These are phyloP conservation scores for Candida glaebosa DNA, from an alignment of 805 yeast species.

Conservation along the genomic window DNA sequence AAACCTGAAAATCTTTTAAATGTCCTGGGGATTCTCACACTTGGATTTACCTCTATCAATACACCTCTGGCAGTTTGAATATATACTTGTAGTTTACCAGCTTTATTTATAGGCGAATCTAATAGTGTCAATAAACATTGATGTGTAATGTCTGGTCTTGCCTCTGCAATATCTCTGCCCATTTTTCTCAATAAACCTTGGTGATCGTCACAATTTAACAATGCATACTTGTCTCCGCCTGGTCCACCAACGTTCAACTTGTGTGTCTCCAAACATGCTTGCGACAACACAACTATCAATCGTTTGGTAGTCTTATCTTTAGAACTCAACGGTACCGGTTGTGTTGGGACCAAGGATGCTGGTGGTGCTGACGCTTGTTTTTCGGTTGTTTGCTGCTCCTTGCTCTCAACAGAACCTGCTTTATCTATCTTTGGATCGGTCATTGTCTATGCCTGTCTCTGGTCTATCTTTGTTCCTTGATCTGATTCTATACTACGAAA, in stretches of 20 bases:
- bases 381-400: background rate
- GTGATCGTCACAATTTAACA: slow-evolving; percentile 96
- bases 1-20: slow-evolving; percentile 96
- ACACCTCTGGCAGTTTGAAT: slow-evolving; percentile 95
- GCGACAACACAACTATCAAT: slow-evolving; percentile 89
- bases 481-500: background rate
- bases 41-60: slow-evolving; percentile 91
- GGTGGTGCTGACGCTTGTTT: slow-evolving; percentile 24
- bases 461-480: background rate
- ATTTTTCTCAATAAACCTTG: slow-evolving; percentile 92
- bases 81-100: slow-evolving; percentile 94
- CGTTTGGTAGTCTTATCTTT: slow-evolving; percentile 85
- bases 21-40: slow-evolving; percentile 96
- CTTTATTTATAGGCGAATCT: slow-evolving; percentile 98
- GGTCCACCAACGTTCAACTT: slow-evolving; percentile 77
- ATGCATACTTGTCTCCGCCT: slow-evolving; percentile 84
- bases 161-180: slow-evolving; percentile 97
- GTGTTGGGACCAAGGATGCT: slow-evolving; percentile 83
- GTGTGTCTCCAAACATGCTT: slow-evolving; percentile 94
- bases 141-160: slow-evolving; percentile 98
- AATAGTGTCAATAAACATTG: slow-evolving; percentile 91
- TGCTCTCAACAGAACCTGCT: background rate
- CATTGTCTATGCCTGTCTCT: background rate
- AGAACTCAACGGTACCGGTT: slow-evolving; percentile 77
- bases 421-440: background rate